Conservation (phyloP, 345 rosid species). For the Pistacia integerrima region DNA sequence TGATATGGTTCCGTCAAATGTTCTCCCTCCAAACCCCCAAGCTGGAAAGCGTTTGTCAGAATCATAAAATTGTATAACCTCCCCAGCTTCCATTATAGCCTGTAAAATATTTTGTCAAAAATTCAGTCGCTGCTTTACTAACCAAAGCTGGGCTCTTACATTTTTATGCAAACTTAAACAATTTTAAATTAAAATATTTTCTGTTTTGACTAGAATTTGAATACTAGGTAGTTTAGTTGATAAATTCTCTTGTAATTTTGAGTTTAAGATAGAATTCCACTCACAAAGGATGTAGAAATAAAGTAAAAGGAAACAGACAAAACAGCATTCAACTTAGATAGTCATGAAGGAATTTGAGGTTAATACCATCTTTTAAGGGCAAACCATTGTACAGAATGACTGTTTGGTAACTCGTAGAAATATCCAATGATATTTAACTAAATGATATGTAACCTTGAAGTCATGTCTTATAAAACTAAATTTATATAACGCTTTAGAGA, state of each 20-base stretch:
- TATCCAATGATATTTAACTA: background rate
- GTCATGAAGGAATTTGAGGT: too few relatives aligned
- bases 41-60: constrained; percentile 76
- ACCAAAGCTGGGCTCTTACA: background rate
- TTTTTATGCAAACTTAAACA: background rate
- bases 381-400: background rate
- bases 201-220: background rate
- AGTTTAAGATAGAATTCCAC: background rate
- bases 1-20: constrained; percentile 51
- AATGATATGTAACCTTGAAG: background rate
- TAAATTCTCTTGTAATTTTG: background rate
- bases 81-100: constrained; percentile 89
- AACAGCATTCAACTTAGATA: background rate
- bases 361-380: background rate
- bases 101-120: constrained; percentile 22
- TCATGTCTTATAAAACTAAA: background rate
- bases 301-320: background rate
- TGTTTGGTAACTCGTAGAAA: background rate
- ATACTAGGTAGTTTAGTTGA: background rate
- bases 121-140: background rate
- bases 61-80: constrained; percentile 87
- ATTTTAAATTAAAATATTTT: background rate
- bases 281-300: background rate
- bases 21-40: constrained; percentile 94
- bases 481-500: background rate